A percentile compares a stretch with the other conserved stretches of the same genome.
phyloP scores from a whole-genome alignment of 2,329 filamentous ascomycete species.

The Phialophora tarda region DNA sequence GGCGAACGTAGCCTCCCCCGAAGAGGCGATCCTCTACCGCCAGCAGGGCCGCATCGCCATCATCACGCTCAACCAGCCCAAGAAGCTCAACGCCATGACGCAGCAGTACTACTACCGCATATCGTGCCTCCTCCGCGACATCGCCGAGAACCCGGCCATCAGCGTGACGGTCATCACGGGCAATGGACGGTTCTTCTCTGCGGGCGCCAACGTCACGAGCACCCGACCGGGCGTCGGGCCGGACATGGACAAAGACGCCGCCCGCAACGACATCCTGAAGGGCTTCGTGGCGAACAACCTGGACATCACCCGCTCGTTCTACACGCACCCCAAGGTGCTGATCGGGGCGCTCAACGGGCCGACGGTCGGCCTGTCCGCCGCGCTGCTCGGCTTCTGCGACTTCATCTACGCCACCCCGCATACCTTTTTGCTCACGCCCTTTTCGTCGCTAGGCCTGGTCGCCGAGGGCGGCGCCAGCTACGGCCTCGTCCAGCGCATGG shows the following conservation, averaged over 20 bases:
- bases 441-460: constrained; percentile 86
- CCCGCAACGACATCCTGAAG: constrained; percentile 66
- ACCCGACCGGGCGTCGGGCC: constrained; percentile 51
- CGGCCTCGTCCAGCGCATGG: constrained; percentile 79
- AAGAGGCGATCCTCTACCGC: constrained; percentile 62
- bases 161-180: constrained; percentile 83
- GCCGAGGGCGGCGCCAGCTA: constrained; percentile 82
- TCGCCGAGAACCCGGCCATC: constrained; percentile 79
- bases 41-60: constrained; percentile 75
- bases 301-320: constrained; percentile 86
- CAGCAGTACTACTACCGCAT: constrained; percentile 77
- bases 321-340: constrained; percentile 91
- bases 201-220: constrained; percentile 78
- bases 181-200: constrained; percentile 82
- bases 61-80: constrained; percentile 82
- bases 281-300: constrained; percentile 84
- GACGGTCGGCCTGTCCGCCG: constrained; percentile 84
- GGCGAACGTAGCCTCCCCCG: constrained; percentile 36
- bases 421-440: constrained; percentile 87
- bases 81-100: constrained; percentile 85
- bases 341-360: constrained; percentile 91
- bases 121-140: constrained; percentile 72
- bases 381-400: constrained; percentile 80
- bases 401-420: constrained; percentile 87
- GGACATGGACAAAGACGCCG: constrained; percentile 51